A percentile compares a stretch with the other conserved stretches of the same genome.
These are phyloP conservation scores for Chlorella sorokiniana DNA, from an alignment of 139 green algal species.

Conservation along the genomic window DNA sequence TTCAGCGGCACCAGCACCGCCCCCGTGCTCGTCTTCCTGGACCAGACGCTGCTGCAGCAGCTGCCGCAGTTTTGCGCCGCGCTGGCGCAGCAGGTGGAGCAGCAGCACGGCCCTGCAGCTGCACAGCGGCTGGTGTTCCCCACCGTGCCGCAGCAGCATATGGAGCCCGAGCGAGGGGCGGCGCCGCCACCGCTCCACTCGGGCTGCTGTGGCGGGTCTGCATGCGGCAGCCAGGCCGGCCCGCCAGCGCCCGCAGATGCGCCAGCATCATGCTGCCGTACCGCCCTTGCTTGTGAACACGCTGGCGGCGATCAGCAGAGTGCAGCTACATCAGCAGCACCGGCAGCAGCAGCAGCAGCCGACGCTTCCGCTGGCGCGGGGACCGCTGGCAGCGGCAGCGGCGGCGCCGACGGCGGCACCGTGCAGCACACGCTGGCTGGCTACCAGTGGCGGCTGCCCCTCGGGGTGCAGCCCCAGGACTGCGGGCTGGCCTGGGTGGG, in stretches of 20 bases:
- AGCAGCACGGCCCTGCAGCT: not conserved
- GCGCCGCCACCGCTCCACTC: too few species aligned
- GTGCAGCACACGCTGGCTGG: conserved; percentile 32
- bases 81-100: not conserved
- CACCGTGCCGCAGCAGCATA: conserved; percentile 14
- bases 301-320: not conserved
- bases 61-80: conserved; percentile 29
- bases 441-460: conserved; percentile 38
- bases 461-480: not conserved
- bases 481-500: conserved; percentile 71
- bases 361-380: not conserved
- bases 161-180: not conserved
- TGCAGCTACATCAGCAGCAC: conserved; percentile 21
- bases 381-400: not conserved
- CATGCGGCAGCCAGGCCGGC: not conserved
- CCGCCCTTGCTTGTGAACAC: too few species aligned
- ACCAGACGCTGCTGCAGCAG: conserved; percentile 60
- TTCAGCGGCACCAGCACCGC: conserved; percentile 14
- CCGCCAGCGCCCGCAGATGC: not conserved
- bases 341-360: conserved; percentile 7
- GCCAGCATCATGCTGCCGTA: not conserved
- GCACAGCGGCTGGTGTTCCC: conserved; percentile 23
- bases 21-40: conserved; percentile 52
- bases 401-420: not conserved
- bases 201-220: too few species aligned